Evolutionary conservation across 164 flowering plant species (phyloP), one percentile per base, ranked within the genome.

Genomic region (Vitis cinerea): DNA sequence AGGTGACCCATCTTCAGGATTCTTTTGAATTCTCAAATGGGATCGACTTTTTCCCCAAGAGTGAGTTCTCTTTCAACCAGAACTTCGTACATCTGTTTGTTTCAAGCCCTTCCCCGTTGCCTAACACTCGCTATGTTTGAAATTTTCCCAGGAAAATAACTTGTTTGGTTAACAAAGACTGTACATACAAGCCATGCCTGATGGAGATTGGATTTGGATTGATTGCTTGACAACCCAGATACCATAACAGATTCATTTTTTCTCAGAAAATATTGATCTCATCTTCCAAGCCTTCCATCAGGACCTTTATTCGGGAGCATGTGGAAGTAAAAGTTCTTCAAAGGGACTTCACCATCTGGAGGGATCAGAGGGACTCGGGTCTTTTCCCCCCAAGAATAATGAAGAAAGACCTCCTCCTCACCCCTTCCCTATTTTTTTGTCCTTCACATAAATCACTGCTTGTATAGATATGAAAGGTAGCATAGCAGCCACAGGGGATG

Each of bases 51-150:
- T 59, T 52, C 56, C 70, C 77, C 68, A 31, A 48, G 30, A 51
- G 83, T 80, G 71, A 80, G 83, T 80, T 56, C 58, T 61, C 61
- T 65, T 9, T 59, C 52, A 50, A 37, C 61, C 53, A 49, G 19
- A n/a, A 30, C 52, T 56, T 37, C 0, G 44, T 37, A 37, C 44
- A 37, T 37, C 0, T 37, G 6, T 37, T 37, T 37, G 44, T 37
- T 37, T 6, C 44, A 37, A 3, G 44, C 19, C 17, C 2, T 67
- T 23, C 27, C 27, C 27, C 27, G 27, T 23, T 47, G 50, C 27
- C 44, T 23, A 72, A 44, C 12, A 37, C 27, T 52, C 52, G 9
- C 9, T 10, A 14, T 50, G 52, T 15, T 44, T 47, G 27, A 11
- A 37, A 23, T 62, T 66, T 55, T 3, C 44, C 29, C 80, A 72